These are phyloP conservation scores for Epichloe gansuensis DNA, from an alignment of 2,329 filamentous ascomycete genomes.

Conservation along the genomic window DNA sequence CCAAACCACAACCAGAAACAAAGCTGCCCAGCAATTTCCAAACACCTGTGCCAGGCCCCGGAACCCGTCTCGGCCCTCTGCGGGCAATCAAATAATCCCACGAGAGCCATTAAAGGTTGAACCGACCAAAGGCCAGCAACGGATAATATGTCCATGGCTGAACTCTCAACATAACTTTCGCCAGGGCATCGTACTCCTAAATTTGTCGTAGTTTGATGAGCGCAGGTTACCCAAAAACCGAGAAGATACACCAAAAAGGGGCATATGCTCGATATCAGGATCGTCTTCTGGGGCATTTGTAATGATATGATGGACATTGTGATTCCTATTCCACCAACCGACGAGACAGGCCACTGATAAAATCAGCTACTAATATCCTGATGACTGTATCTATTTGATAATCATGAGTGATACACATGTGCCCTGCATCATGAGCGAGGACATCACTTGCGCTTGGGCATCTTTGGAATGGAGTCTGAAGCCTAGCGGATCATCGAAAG, in stretches of 20 bases:
- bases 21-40: slow-evolving; percentile 64
- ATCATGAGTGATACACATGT: slow-evolving; percentile 93
- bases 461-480: slow-evolving; percentile 69
- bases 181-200: slow-evolving; percentile 65
- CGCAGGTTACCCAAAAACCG: slow-evolving; percentile 61
- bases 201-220: slow-evolving; percentile 72
- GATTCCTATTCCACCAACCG: slow-evolving; percentile 94
- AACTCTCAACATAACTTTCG: slow-evolving; percentile 56
- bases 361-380: slow-evolving; percentile 84
- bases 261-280: slow-evolving; percentile 86
- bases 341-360: slow-evolving; percentile 74
- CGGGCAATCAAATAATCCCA: slow-evolving; percentile 65
- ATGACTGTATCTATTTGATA: slow-evolving; percentile 76
- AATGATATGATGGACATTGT: slow-evolving; percentile 94
- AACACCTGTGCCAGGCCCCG: slow-evolving; percentile 71
- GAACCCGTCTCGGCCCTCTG: slow-evolving; percentile 62
- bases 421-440: slow-evolving; percentile 84
- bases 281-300: slow-evolving; percentile 94
- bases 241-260: slow-evolving; percentile 78
- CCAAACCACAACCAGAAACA: slow-evolving; percentile 86
- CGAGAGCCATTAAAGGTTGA: slow-evolving; percentile 76
- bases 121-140: slow-evolving; percentile 66
- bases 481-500: not conserved
- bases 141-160: slow-evolving; percentile 79
- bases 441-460: slow-evolving; percentile 62